phyloP scores from a whole-genome alignment of 1,139 yeast species.

The Groenewaldozyma auringiensis region DNA sequence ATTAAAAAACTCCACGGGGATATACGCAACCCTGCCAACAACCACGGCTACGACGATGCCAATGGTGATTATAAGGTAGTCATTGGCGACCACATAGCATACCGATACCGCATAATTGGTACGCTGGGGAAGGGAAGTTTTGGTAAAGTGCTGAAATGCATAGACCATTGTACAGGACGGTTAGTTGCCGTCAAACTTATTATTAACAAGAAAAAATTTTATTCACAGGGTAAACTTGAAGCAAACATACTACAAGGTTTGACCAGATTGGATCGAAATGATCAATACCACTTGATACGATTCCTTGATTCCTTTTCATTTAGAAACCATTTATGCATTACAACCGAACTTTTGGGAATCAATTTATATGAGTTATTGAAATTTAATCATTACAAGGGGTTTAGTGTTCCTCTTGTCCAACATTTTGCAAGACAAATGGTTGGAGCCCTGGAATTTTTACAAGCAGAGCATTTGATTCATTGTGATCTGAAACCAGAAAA shows the following conservation, averaged over 20 bases:
- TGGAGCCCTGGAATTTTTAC: constrained; percentile 54
- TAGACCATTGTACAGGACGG: constrained; percentile 54
- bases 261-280: constrained; percentile 35
- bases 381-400: constrained; percentile 52
- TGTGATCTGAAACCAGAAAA: constrained; percentile 96
- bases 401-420: constrained; percentile 45
- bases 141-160: constrained; percentile 68
- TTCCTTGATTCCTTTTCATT: constrained; percentile 70
- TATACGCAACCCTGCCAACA: constrained; percentile 30
- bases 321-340: constrained; percentile 76
- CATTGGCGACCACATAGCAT: constrained; percentile 66
- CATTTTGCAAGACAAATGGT: constrained; percentile 49
- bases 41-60: constrained; percentile 69
- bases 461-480: constrained; percentile 53
- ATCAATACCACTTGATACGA: constrained; percentile 41
- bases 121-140: constrained; percentile 75
- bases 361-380: constrained; percentile 64
- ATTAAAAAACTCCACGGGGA: constrained; percentile 34
- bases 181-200: constrained; percentile 70
- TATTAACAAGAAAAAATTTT: constrained; percentile 65
- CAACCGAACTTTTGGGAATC: constrained; percentile 62
- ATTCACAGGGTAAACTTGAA: constrained; percentile 72
- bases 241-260: constrained; percentile 58
- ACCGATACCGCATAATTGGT: constrained; percentile 55
- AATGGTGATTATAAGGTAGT: constrained; percentile 54